Conservation (phyloP, 768 basidiomycete species). For the Tubosaeta sp. region DNA sequence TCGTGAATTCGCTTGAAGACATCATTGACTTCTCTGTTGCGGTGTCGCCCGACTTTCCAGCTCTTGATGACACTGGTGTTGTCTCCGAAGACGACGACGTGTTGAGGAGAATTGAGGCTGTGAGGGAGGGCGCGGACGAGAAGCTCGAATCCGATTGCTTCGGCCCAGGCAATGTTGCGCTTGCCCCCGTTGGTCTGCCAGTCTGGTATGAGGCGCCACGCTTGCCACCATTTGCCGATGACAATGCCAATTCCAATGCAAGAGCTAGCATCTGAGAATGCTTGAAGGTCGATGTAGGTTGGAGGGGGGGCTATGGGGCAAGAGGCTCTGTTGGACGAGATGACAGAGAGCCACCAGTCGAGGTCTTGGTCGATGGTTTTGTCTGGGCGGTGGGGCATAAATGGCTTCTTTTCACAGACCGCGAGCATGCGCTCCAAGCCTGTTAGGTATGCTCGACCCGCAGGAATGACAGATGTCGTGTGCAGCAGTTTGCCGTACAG, state of each 20-base stretch:
- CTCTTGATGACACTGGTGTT: not conserved
- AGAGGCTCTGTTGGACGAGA: too few species aligned
- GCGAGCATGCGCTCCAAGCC: slow-evolving; percentile 35
- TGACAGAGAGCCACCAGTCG: not conserved
- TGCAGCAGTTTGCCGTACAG: slow-evolving; percentile 15
- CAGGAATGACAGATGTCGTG: slow-evolving; percentile 19
- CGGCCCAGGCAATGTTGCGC: not conserved
- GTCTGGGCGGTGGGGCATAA: slow-evolving; percentile 19
- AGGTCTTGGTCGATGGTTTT: not conserved
- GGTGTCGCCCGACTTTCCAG: too few species aligned
- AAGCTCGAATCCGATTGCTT: not conserved
- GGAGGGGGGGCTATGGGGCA: not conserved
- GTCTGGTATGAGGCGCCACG: not conserved
- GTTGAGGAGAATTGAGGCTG: too few species aligned
- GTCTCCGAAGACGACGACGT: not conserved
- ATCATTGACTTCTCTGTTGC: too few species aligned
- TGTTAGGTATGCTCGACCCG: slow-evolving; percentile 39
- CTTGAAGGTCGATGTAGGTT: not conserved
- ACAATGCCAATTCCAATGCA: not conserved
- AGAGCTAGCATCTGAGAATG: slow-evolving; percentile 8
- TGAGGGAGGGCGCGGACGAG: not conserved
- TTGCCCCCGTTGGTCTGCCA: not conserved
- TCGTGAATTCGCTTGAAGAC: too few species aligned
- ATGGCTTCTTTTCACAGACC: slow-evolving; percentile 26
- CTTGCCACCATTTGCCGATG: not conserved